Conservation (phyloP, 1,284 basidiomycete species). For the Fomitopsis pinicola region DNA sequence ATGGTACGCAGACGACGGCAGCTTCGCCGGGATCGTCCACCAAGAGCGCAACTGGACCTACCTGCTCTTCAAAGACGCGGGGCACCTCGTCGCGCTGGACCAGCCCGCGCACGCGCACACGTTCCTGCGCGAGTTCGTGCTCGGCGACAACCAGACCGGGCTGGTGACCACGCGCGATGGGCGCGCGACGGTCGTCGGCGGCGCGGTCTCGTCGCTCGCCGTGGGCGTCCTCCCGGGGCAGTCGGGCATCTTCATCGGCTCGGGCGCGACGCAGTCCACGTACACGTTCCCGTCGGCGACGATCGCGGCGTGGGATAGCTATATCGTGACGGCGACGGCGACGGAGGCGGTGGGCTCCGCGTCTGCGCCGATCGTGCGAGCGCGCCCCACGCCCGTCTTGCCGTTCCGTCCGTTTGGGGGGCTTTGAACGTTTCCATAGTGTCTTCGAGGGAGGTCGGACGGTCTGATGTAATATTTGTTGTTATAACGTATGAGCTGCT, state of each 20-base stretch:
- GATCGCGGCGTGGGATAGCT: constrained; percentile 50
- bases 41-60: constrained; percentile 71
- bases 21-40: constrained; percentile 64
- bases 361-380: neutral
- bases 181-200: constrained; percentile 14
- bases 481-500: neutral
- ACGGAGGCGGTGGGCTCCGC: neutral
- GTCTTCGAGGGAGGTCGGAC: neutral
- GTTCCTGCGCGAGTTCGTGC: constrained; percentile 22
- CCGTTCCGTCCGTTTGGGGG: neutral
- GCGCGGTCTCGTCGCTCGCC: constrained; percentile 16
- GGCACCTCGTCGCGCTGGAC: constrained; percentile 51
- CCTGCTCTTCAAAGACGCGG: constrained; percentile 50
- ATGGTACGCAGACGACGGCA: constrained; percentile 54
- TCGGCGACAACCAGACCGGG: constrained; percentile 21
- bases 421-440: neutral
- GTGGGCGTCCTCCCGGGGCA: constrained; percentile 15
- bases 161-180: constrained; percentile 14
- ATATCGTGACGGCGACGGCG: constrained; percentile 22
- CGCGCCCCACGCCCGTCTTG: neutral
- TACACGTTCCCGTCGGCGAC: constrained; percentile 33
- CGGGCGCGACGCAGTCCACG: constrained; percentile 20
- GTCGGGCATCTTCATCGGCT: constrained; percentile 20
- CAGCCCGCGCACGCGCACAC: constrained; percentile 33
- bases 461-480: neutral